phyloP scores from a whole-genome alignment of 169 alveolate genomes.

The Cystoisospora suis region DNA sequence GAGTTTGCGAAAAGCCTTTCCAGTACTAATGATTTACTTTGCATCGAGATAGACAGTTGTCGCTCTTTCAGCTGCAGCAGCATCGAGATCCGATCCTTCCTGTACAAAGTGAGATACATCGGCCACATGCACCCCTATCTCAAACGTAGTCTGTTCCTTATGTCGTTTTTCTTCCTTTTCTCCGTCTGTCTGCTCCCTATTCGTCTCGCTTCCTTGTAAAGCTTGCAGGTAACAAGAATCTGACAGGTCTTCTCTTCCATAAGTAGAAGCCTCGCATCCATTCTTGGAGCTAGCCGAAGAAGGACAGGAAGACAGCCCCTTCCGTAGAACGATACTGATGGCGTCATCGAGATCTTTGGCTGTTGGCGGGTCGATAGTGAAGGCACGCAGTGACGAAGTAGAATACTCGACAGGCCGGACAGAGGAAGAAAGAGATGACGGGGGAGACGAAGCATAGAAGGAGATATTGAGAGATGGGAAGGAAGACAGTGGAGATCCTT shows the following conservation, averaged over 20 bases:
- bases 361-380: constrained; percentile 80
- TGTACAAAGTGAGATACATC: constrained; percentile 94
- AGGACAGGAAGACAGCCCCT: neutral
- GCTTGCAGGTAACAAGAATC: neutral
- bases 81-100: constrained; percentile 91
- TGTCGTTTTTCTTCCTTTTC: neutral
- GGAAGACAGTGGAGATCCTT: too few species aligned
- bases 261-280: neutral
- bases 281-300: neutral
- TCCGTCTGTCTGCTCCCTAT: neutral
- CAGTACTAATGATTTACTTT: neutral
- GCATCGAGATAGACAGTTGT: constrained; percentile 87
- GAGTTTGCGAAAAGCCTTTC: neutral
- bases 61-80: constrained; percentile 93
- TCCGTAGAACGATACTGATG: constrained; percentile 50
- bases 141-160: constrained; percentile 63
- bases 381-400: constrained; percentile 46
- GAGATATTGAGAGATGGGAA: too few species aligned
- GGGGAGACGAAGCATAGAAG: too few species aligned
- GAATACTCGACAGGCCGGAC: too few species aligned
- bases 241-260: neutral
- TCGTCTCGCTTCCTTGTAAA: neutral
- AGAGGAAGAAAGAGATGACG: too few species aligned
- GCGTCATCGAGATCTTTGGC: constrained; percentile 84
- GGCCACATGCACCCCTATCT: constrained; percentile 96